Evolutionary conservation across 2,329 filamentous ascomycete genomes (phyloP), one percentile per base, ranked within the genome.

Genomic region (Paecilomyces sp.): DNA sequence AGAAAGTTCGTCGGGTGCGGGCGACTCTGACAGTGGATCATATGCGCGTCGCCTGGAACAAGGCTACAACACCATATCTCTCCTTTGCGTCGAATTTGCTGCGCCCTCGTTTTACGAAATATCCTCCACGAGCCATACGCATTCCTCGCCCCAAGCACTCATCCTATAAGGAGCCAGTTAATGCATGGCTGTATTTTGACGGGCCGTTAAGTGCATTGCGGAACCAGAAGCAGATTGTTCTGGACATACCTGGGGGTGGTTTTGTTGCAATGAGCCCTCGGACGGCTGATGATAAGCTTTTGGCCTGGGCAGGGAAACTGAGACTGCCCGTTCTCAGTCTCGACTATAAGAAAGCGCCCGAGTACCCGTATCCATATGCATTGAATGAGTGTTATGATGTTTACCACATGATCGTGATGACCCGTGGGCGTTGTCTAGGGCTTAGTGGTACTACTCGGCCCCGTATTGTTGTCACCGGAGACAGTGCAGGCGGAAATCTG

Each of bases 201-300:
- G 94, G 94, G 0, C 88, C 92, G 0, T 75, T 96, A 7, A 85
- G 88, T 1, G 88, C 91, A 54, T 79, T 97, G 54, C 86, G 87
- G 67, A 83, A 88, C 51, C 89, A 95, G 70, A 87, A 84, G 56
- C 89, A 89, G 67, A 74, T 99, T 30, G 84, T 99, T 1, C 71
- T 99, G 36, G 94, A 99, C 73, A 86, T 97, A 3, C 94, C 94
- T 0, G 94, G 94, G 1, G 94, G 94, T 33, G 94, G 94, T 0
- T 99, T 95, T 65, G 92, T 99, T 12, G 92, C 94, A 18, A 99
- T 99, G 94, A 87, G 91, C 60, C 94, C 94, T n/a, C 82, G 94
- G 54, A 90, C 88, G 67, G 92, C 95, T 67, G 94, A 99, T 70
- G 94, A 99, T 74, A 96, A 95, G 74, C 80, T 99, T 18, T 85